Percentiles rank a stretch among this genome's conserved stretches.
Evolutionary conservation across 805 yeast species (phyloP).

Genomic region (Saccharomycopsis microspora): DNA sequence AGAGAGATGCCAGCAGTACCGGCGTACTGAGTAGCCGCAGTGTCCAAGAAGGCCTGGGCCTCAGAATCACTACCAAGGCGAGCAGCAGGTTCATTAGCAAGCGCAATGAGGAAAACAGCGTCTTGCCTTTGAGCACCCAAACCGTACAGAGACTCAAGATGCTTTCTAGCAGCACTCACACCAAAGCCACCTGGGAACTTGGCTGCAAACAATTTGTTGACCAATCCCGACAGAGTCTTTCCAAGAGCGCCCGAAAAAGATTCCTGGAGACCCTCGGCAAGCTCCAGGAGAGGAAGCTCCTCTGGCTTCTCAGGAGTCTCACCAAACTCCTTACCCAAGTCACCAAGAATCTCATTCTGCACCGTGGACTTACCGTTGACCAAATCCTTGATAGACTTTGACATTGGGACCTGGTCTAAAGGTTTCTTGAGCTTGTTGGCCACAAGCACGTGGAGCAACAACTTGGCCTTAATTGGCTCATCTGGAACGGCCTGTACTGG

Average conservation of each 20-base stretch:
- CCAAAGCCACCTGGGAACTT: conserved; percentile 99
- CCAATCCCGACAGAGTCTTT: conserved; percentile 80
- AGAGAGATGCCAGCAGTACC: conserved; percentile 69
- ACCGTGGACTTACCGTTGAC: conserved; percentile 98
- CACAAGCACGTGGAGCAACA: conserved; percentile 78
- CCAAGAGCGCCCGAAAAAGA: conserved; percentile 83
- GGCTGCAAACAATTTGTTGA: conserved; percentile 86
- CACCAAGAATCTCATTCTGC: conserved; percentile 98
- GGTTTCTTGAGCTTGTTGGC: conserved; percentile 94
- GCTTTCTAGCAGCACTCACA: conserved; percentile 82
- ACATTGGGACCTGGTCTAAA: conserved; percentile 71
- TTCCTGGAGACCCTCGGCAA: conserved; percentile 93
- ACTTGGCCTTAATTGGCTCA: conserved; percentile 77
- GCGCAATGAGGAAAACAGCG: conserved; percentile 68
- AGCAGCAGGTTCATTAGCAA: conserved; percentile 82
- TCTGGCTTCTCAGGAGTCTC: conserved; percentile 98
- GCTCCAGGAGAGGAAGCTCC: conserved; percentile 91
- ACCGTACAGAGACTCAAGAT: conserved; percentile 88
- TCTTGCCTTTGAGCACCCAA: conserved; percentile 92
- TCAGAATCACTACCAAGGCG: conserved; percentile 83
- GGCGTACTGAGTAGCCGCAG: conserved; percentile 77
- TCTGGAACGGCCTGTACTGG: conserved; percentile 82
- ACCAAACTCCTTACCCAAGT: conserved; percentile 96
- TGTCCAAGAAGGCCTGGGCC: conserved; percentile 83
- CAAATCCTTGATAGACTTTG: conserved; percentile 91